Conservation (phyloP, 2,329 filamentous ascomycete genomes). For the Canariomyces notabilis region DNA sequence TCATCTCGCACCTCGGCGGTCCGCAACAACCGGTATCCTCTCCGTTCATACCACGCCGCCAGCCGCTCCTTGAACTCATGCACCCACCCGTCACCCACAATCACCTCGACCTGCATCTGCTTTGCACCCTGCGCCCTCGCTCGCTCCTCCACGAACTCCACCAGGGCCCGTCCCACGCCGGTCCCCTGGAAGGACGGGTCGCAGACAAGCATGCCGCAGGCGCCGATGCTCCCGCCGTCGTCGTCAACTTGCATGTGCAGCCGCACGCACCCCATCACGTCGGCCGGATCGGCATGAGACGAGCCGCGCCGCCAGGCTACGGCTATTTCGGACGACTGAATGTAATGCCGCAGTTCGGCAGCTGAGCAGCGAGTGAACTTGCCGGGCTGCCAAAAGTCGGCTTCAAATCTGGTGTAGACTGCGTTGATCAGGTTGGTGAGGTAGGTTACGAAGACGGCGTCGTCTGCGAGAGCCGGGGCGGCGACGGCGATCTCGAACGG, state of each 20-base stretch:
- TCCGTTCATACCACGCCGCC: conserved; percentile 27
- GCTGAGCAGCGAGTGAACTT: conserved; percentile 21
- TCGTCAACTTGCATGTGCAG: conserved; percentile 17
- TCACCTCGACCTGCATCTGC: conserved; percentile 25
- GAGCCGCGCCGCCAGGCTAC: conserved; percentile 16
- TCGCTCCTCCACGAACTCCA: conserved; percentile 28
- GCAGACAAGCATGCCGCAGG: conserved; percentile 30
- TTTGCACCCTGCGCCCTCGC: conserved; percentile 6
- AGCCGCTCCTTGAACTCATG: conserved; percentile 27
- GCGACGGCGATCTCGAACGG: conserved; percentile 5
- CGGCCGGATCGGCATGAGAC: background rate
- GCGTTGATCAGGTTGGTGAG: conserved; percentile 14
- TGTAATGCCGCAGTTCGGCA: conserved; percentile 18
- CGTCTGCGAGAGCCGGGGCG: background rate
- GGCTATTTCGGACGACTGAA: conserved; percentile 24
- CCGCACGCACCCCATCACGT: conserved; percentile 26
- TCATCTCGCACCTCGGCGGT: background rate
- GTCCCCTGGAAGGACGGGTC: conserved; percentile 20
- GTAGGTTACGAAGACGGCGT: background rate
- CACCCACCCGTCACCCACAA: conserved; percentile 25
- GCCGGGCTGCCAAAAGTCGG: conserved; percentile 11
- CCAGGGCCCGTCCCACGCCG: conserved; percentile 27
- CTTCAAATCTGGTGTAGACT: conserved; percentile 11
- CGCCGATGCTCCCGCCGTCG: conserved; percentile 15
- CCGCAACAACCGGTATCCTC: conserved; percentile 24